Evolutionary conservation across 2,329 filamentous ascomycete species (phyloP).

Genomic region (Curvularia eragrostidis): DNA sequence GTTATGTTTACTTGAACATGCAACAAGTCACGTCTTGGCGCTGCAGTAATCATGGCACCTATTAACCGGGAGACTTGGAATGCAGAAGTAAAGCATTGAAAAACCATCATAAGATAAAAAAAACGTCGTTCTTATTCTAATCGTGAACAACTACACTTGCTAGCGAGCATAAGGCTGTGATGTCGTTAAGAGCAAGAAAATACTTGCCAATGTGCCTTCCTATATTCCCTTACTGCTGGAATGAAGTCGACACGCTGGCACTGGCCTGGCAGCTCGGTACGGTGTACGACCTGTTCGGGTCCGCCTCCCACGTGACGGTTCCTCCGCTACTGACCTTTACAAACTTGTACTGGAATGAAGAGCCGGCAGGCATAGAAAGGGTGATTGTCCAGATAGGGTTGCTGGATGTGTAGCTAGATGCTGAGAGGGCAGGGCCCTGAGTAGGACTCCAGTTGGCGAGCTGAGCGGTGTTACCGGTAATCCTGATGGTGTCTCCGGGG

Average conservation of each 20-base stretch:
- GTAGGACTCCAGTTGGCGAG: conserved; percentile 55
- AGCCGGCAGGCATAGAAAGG: conserved; percentile 51
- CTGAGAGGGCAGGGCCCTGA: conserved; percentile 51
- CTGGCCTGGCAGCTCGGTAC: conserved; percentile 38
- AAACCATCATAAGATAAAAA: neutral
- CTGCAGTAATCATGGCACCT: neutral
- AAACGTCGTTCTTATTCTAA: neutral
- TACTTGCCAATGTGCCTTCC: neutral
- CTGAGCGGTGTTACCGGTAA: conserved; percentile 54
- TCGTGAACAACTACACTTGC: neutral
- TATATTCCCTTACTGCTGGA: conserved; percentile 13
- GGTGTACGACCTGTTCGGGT: conserved; percentile 53
- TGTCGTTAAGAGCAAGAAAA: neutral
- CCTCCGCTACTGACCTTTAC: conserved; percentile 55
- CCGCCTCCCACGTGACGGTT: conserved; percentile 56
- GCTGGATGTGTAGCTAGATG: conserved; percentile 53
- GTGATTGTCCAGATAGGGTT: conserved; percentile 58
- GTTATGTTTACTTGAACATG: neutral
- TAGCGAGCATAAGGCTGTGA: neutral
- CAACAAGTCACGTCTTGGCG: neutral
- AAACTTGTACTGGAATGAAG: conserved; percentile 55
- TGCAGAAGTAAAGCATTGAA: neutral
- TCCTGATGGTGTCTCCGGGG: conserved; percentile 58
- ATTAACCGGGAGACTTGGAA: neutral
- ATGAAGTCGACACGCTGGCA: conserved; percentile 33